phyloP scores from a whole-genome alignment of 2,329 filamentous ascomycete genomes.

The Byssoonygena ceratinophila region DNA sequence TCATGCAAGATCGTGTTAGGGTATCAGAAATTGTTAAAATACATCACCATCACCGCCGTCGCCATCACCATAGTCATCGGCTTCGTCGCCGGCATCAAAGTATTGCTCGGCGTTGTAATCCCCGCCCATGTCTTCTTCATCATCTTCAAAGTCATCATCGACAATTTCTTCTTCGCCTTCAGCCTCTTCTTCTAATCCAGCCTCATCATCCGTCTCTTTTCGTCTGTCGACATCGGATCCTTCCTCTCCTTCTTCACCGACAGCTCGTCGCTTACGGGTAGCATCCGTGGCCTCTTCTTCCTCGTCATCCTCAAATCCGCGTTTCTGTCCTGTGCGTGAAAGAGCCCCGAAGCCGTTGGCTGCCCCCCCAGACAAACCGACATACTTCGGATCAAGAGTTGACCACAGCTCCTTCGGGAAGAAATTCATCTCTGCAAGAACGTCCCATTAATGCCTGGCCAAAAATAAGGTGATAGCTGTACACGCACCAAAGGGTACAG shows the following conservation, averaged over 20 bases:
- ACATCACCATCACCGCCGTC: conserved; percentile 43
- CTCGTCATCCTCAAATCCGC: conserved; percentile 39
- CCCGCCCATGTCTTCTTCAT: conserved; percentile 49
- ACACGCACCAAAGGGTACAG: conserved; percentile 45
- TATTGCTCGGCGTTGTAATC: conserved; percentile 58
- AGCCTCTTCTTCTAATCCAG: conserved; percentile 35
- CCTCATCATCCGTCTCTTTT: conserved; percentile 32
- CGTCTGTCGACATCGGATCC: conserved; percentile 26
- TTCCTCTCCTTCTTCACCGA: conserved; percentile 27
- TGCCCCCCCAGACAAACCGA: conserved; percentile 28
- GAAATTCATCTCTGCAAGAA: conserved; percentile 41
- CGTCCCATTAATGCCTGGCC: not conserved
- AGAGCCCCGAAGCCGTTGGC: conserved; percentile 24
- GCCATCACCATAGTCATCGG: conserved; percentile 46
- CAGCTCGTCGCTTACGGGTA: conserved; percentile 25
- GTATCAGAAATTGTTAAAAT: conserved; percentile 24
- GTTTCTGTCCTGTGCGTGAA: conserved; percentile 22
- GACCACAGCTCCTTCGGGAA: conserved; percentile 51
- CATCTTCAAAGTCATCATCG: conserved; percentile 51
- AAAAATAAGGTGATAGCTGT: not conserved
- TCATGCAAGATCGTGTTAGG: not conserved
- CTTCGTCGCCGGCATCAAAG: conserved; percentile 50
- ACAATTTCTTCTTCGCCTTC: conserved; percentile 43
- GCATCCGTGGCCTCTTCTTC: conserved; percentile 25
- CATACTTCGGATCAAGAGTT: conserved; percentile 40